phyloP scores from a whole-genome alignment of 441 rosid species.

The Adansonia madagascariensis region DNA sequence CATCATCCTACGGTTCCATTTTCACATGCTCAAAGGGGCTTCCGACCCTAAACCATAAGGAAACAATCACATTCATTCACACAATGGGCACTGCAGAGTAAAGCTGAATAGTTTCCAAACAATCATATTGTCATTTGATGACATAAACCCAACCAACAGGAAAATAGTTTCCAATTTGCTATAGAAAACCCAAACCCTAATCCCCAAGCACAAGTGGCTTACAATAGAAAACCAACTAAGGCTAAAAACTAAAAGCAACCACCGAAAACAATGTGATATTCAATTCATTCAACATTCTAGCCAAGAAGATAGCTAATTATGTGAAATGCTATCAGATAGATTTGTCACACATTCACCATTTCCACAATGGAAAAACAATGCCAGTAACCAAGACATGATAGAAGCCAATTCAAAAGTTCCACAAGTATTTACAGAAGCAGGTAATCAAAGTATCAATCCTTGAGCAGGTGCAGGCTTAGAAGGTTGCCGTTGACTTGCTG shows the following conservation, averaged over 20 bases:
- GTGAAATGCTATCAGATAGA: neutral
- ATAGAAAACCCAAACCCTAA: neutral
- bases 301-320: constrained; percentile 1
- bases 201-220: no score
- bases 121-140: neutral
- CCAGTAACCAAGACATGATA: neutral
- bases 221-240: neutral
- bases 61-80: neutral
- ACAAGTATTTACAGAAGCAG: constrained; percentile 3
- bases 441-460: constrained; percentile 60
- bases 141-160: neutral
- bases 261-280: neutral
- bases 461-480: constrained; percentile 56
- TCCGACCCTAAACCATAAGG: no score
- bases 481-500: constrained; percentile 38
- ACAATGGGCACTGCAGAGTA: neutral
- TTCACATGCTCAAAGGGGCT: no score
- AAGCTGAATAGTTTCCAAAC: no score
- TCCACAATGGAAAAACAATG: neutral
- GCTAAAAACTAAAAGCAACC: neutral
- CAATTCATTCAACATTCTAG: neutral
- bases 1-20: no score
- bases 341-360: neutral
- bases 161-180: no score
- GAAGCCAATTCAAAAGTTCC: neutral